Base-by-base conservation (phyloP, 306 rosid genomes). In the Ochetophila trinervis region DNA sequence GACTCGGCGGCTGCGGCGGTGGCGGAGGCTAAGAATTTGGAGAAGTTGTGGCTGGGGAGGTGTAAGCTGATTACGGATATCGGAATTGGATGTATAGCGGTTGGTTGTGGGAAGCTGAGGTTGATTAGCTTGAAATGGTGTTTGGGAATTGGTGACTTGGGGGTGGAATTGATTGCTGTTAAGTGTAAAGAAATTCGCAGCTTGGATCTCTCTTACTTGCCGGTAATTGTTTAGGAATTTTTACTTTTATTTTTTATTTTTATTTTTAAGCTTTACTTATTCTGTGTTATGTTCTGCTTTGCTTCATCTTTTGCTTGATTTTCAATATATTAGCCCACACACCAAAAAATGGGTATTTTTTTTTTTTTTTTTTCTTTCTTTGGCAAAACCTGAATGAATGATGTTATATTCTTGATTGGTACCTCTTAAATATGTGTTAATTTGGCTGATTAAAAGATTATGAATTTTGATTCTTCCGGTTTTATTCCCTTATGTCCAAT, bases 31-130 rank as follows among this genome's bases (percentile, higher is more conserved):
- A 82, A 35, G 84, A 93, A 90, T 55, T 62, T 93, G 68, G 79
- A 81, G 88, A 90, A 58, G 72, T 65, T 93, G 61, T 81, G 91
- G 95, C 35, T 93, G 63, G 84, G 76, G 21, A 87, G 99, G 82
- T 93, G 99, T 27, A 90, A 77, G 70, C 5, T 62, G 70, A 70
- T 93, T 6, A 93, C 96, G 40, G 99, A 93, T 55, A 76, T 93
- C 87, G 99, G 99, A 30, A 81, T 93, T 48, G 97, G 94, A 53
- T 90, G 97, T 20, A 79, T 93, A 2, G 99, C 99, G 0, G 99
- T 93, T 42, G 99, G 99, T 6, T 93, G 99, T 22, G 76, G 76
- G 60, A 90, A 90, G 66, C 65, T 93, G 77, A 87, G 69, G 66
- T 23, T 84, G 73, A 73, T 93, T 57, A 70, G 80, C 62, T 80